Conservation (phyloP, 2,329 filamentous ascomycete genomes). For the Rachicladosporium sp. region DNA sequence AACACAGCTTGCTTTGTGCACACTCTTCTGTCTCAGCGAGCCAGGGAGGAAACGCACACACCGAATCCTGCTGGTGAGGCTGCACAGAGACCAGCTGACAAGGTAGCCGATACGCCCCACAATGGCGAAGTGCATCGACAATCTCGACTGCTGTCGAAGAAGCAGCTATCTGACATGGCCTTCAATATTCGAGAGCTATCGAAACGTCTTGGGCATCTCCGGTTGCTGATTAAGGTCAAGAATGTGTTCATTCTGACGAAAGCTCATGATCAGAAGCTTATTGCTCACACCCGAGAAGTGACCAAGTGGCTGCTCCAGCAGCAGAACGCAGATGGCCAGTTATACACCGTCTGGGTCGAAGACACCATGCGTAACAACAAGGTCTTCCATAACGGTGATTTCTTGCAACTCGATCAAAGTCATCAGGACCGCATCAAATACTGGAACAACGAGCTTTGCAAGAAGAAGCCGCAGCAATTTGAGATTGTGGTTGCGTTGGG, state of each 20-base stretch:
- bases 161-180: constrained; percentile 91
- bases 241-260: constrained; percentile 85
- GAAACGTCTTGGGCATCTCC: constrained; percentile 71
- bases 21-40: constrained; percentile 32
- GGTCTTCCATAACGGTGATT: constrained; percentile 58
- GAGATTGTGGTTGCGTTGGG: constrained; percentile 75
- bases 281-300: constrained; percentile 64
- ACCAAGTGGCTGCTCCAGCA: constrained; percentile 64
- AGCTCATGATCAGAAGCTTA: constrained; percentile 70
- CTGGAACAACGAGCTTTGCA: constrained; percentile 74
- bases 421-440: constrained; percentile 54
- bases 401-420: constrained; percentile 50
- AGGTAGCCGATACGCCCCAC: constrained; percentile 24
- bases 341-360: constrained; percentile 71
- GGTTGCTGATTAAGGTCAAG: constrained; percentile 67
- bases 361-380: constrained; percentile 58
- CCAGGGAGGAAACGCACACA: constrained; percentile 28
- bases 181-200: constrained; percentile 88
- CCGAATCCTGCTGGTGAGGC: constrained; percentile 13
- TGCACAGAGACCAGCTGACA: constrained; percentile 29
- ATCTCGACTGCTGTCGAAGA: constrained; percentile 79
- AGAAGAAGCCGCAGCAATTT: constrained; percentile 68
- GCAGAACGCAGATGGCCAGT: constrained; percentile 47
- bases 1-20: constrained; percentile 51
- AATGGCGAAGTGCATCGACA: constrained; percentile 33